These are phyloP conservation scores for Halteria grandinella DNA, from an alignment of 73 alveolate genomes.

Conservation along the genomic window DNA sequence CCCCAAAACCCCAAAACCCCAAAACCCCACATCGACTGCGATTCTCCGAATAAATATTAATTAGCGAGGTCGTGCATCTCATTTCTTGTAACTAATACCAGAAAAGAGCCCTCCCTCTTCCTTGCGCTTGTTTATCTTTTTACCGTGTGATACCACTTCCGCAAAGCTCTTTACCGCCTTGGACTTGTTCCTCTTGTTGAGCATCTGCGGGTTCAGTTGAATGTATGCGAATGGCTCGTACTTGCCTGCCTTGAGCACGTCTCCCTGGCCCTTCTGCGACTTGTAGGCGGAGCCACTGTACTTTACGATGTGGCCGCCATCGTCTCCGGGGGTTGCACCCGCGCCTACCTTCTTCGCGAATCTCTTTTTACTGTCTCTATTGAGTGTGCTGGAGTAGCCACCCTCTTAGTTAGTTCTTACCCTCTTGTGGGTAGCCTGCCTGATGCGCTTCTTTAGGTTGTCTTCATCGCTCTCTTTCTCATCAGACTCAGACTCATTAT, in stretches of 20 bases:
- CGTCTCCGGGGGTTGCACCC: no score
- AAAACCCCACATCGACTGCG: no score
- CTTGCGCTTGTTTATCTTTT: slow-evolving; percentile 55
- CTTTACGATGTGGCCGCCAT: slow-evolving; percentile 80
- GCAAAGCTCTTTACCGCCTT: slow-evolving; percentile 67
- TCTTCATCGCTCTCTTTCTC: slow-evolving; percentile 69
- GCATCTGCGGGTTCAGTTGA: slow-evolving; percentile 85
- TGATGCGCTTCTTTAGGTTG: no score
- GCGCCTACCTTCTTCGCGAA: slow-evolving; percentile 60
- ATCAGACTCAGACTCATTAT: slow-evolving; percentile 61
- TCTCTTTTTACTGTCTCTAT: no score
- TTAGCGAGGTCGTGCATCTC: no score
- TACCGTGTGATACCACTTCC: slow-evolving; percentile 56
- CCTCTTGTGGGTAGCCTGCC: no score
- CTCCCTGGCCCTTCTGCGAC: slow-evolving; percentile 82
- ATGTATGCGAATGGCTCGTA: slow-evolving; percentile 93
- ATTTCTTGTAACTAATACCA: slow-evolving; percentile 48
- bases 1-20: no score
- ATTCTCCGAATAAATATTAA: no score
- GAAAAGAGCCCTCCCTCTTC: slow-evolving; percentile 39
- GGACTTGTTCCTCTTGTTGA: slow-evolving; percentile 62
- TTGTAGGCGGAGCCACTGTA: slow-evolving; percentile 78
- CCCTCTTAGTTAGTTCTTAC: no score
- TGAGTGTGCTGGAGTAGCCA: no score
- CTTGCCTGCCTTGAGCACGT: slow-evolving; percentile 83